A percentile compares a stretch with the other conserved stretches of the same genome.
Evolutionary conservation across 2,329 filamentous ascomycete species (phyloP).

Genomic region (Xylariales sp.): DNA sequence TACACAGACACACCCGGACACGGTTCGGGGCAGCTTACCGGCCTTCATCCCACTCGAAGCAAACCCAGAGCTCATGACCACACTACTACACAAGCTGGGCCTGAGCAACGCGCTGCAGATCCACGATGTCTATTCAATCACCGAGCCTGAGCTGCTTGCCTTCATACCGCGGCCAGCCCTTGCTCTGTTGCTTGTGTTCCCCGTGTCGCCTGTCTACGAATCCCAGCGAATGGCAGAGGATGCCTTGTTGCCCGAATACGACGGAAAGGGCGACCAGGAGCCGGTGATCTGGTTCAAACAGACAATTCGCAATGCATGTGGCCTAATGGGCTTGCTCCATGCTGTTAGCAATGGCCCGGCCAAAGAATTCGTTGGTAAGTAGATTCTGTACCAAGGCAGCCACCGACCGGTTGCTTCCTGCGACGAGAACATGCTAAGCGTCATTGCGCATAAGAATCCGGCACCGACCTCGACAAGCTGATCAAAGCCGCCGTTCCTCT

Average conservation of each 20-base stretch:
- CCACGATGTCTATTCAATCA: slow-evolving; percentile 89
- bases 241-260: slow-evolving; percentile 56
- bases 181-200: slow-evolving; percentile 89
- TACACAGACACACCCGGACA: slow-evolving; percentile 32
- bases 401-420: neutral
- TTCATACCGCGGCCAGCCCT: slow-evolving; percentile 86
- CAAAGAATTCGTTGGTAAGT: slow-evolving; percentile 52
- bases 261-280: slow-evolving; percentile 61
- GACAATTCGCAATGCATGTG: slow-evolving; percentile 91
- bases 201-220: slow-evolving; percentile 76
- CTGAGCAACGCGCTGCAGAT: slow-evolving; percentile 72
- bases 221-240: slow-evolving; percentile 72
- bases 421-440: too few species aligned
- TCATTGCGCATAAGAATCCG: too few species aligned
- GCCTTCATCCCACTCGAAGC: slow-evolving; percentile 60
- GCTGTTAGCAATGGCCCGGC: slow-evolving; percentile 74
- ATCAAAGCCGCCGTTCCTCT: slow-evolving; percentile 68
- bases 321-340: slow-evolving; percentile 83
- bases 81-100: slow-evolving; percentile 77
- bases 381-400: slow-evolving; percentile 13
- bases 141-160: slow-evolving; percentile 75
- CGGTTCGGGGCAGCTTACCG: slow-evolving; percentile 28
- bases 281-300: slow-evolving; percentile 92
- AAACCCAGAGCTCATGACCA: slow-evolving; percentile 86
- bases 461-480: slow-evolving; percentile 58